These are phyloP conservation scores for Backusella psychrophila DNA, from an alignment of 192 early-diverging fungal species.

Conservation along the genomic window DNA sequence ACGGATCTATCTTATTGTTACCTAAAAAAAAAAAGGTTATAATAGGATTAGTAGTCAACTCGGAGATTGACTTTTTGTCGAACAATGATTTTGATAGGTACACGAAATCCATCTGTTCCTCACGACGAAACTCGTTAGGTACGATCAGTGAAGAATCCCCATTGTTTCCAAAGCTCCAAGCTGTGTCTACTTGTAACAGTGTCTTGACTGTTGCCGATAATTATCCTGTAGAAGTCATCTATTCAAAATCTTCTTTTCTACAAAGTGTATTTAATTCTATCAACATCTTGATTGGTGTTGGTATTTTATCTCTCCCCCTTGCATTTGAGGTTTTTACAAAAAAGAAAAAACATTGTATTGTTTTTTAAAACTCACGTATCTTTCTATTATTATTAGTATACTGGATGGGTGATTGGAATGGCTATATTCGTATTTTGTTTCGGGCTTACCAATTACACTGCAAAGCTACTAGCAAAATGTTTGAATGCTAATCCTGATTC, in stretches of 20 bases:
- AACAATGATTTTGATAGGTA: not conserved
- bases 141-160: conserved; percentile 8
- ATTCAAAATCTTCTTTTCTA: conserved; percentile 38
- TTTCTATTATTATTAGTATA: conserved; percentile 11
- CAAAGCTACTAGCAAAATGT: conserved; percentile 60
- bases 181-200: conserved; percentile 19
- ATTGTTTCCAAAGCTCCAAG: conserved; percentile 12
- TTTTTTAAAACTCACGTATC: conserved; percentile 5
- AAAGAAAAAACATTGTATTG: not conserved
- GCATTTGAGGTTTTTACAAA: conserved; percentile 42
- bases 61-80: not conserved
- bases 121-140: conserved; percentile 7
- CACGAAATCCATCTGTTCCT: conserved; percentile 6
- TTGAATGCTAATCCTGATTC: conserved; percentile 29
- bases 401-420: conserved; percentile 62
- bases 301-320: conserved; percentile 61
- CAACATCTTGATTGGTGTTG: conserved; percentile 66
- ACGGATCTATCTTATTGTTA: not conserved
- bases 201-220: conserved; percentile 31
- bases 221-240: conserved; percentile 15
- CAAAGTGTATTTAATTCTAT: conserved; percentile 56
- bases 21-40: not conserved
- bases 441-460: conserved; percentile 51
- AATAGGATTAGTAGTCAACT: not conserved
- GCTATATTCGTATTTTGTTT: conserved; percentile 45